Base-by-base conservation (phyloP, 805 yeast species). In the Starmerella asiatica region DNA sequence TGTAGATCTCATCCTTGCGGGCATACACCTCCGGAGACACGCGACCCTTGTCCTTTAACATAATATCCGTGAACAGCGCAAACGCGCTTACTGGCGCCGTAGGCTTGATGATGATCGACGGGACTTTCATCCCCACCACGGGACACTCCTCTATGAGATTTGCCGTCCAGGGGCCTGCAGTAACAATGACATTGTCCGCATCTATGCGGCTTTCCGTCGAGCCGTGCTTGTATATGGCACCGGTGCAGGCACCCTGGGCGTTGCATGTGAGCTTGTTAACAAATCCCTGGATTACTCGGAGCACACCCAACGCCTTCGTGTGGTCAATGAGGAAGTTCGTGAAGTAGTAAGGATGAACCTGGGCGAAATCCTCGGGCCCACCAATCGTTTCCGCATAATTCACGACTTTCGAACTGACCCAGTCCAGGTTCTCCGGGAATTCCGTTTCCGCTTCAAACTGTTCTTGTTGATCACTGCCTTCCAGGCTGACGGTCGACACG, bases 151-250 rank as follows among this genome's bases (percentile, higher is more conserved):
- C 93, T 43, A 88, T 62, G 32, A 88, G 72, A 53, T 77, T 79
- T 2, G 94, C 79, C 2, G 96, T 85, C 98, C 98, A 88, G 11
- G 98, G 98, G 0, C 98, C 98, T 50, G 83, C 81, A 0, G 93
- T 67, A 52, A 91, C 65, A 9, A 88, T 76, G n/a, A 84, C 75
- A 51, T 81, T 76, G 54, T 81, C 83, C 39, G 82, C 91, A 12
- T 52, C 55, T 12, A 85, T 62, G 54, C 30, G 29, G 16, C 17
- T n/a, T 7, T 38, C 39, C 3, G n/a, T 18, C 29, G 26, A 27
- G 4, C 38, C 59, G 30, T 71, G 71, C 8, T 50, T 53, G 57
- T 78, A 85, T n/a, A 66, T 62, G 5, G 84, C 72, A 17, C 94
- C 95, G 15, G 69, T 69, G 32, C 84, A 84, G 30, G 68, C 68